Evolutionary conservation across 2,329 filamentous ascomycete genomes (phyloP).

Genomic region (Thielaviopsis populi): DNA sequence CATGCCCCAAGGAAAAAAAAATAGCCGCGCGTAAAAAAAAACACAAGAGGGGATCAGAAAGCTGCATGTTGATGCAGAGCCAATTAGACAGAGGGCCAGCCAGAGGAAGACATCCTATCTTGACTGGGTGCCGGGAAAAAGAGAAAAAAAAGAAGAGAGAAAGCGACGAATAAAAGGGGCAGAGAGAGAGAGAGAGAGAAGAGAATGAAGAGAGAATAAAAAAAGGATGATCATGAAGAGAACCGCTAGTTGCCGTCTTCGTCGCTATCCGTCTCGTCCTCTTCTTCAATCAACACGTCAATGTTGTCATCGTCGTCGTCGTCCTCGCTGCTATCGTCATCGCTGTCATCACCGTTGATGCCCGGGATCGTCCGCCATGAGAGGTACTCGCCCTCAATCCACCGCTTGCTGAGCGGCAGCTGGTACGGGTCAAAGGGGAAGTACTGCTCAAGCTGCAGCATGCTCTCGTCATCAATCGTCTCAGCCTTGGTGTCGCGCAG

Average conservation of each 20-base stretch:
- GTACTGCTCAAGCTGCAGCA: conserved; percentile 78
- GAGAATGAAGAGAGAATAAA: not conserved
- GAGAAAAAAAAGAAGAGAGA: conserved; percentile 5
- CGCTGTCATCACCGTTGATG: conserved; percentile 43
- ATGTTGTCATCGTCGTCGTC: conserved; percentile 29
- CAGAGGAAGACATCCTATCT: not conserved
- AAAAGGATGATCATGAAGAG: not conserved
- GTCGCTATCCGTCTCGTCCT: conserved; percentile 36
- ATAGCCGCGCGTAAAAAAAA: conserved; percentile 3
- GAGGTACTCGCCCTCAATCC: conserved; percentile 75
- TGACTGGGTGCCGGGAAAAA: not conserved
- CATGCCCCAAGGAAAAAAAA: not conserved
- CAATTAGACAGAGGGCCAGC: not conserved
- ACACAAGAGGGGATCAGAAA: not conserved
- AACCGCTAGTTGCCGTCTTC: conserved; percentile 28
- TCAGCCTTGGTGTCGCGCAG: conserved; percentile 15
- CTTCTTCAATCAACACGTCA: conserved; percentile 31
- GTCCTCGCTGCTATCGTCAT: conserved; percentile 36
- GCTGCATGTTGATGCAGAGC: not conserved
- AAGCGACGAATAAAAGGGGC: not conserved
- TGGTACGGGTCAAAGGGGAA: conserved; percentile 98
- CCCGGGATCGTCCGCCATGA: conserved; percentile 64
- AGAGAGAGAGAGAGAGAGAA: not conserved
- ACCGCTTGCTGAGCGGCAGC: conserved; percentile 69
- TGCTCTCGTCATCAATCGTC: conserved; percentile 45